phyloP scores from a whole-genome alignment of 2,329 filamentous ascomycete genomes.

The Orbilia blumenaviensis region DNA sequence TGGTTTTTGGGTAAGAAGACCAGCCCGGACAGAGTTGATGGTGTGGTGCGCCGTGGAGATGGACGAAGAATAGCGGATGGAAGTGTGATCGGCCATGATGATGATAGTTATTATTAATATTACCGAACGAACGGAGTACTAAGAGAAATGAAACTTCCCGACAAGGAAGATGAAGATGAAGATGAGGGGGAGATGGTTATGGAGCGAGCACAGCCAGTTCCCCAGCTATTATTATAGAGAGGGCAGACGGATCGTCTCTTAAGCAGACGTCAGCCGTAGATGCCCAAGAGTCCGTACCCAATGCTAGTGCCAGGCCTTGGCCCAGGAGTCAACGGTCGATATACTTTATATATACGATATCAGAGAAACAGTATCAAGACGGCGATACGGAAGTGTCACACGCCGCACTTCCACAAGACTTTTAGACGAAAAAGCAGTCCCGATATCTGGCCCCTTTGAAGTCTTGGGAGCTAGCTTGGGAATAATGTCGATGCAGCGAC shows the following conservation, averaged over 20 bases:
- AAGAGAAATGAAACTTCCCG: background rate
- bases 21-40: slow-evolving; percentile 29
- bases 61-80: slow-evolving; percentile 45
- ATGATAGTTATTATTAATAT: background rate
- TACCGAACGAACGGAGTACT: background rate
- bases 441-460: slow-evolving; percentile 28
- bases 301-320: background rate
- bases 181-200: background rate
- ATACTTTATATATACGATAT: no score
- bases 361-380: background rate
- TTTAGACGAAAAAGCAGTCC: slow-evolving; percentile 29
- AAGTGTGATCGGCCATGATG: slow-evolving; percentile 39
- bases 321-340: background rate
- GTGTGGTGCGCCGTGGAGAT: slow-evolving; percentile 30
- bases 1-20: slow-evolving; percentile 38
- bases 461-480: slow-evolving; percentile 29
- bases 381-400: slow-evolving; percentile 28
- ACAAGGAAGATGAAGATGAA: background rate
- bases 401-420: slow-evolving; percentile 28
- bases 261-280: slow-evolving; percentile 39
- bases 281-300: background rate
- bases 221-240: background rate
- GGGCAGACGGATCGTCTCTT: slow-evolving; percentile 12
- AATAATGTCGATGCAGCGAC: slow-evolving; percentile 16
- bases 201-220: no score